Conservation (phyloP, 768 basidiomycete species). For the Rhodotorula diobovata region DNA sequence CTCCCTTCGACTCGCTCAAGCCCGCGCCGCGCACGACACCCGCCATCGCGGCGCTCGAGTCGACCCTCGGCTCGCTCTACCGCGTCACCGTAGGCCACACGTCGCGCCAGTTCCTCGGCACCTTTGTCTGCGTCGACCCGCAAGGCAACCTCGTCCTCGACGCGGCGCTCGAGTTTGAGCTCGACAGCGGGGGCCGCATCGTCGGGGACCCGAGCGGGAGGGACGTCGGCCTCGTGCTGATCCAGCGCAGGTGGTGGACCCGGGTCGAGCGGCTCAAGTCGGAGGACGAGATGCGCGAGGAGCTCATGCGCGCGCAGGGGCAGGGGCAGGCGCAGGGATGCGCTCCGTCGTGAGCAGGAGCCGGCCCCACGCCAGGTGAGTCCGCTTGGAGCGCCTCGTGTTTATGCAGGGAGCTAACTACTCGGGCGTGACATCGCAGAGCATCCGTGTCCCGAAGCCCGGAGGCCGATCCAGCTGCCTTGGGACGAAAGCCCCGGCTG, state of each 20-base stretch:
- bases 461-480: too few relatives aligned
- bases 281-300: constrained; percentile 1
- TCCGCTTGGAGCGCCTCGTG: too few relatives aligned
- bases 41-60: constrained; percentile 5
- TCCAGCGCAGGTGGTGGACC: constrained; percentile 20
- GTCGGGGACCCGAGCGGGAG: constrained; percentile 3
- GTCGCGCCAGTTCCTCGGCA: constrained; percentile 17
- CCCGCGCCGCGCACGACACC: constrained; percentile 1
- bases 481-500: too few relatives aligned
- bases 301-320: background rate
- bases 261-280: constrained; percentile 14
- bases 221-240: constrained; percentile 25
- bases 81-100: constrained; percentile 18
- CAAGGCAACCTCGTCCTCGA: constrained; percentile 32
- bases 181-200: background rate
- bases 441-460: too few relatives aligned
- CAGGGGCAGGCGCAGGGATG: constrained; percentile 5
- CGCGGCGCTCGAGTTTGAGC: constrained; percentile 16
- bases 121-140: constrained; percentile 23
- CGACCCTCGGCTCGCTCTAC: constrained; percentile 8
- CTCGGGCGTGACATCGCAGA: too few relatives aligned
- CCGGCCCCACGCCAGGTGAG: too few relatives aligned
- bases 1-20: constrained; percentile 7
- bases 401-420: too few relatives aligned
- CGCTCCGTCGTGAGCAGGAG: constrained; percentile 12